Percentiles rank a stretch among this genome's conserved stretches.
Conservation (phyloP, 2,329 filamentous ascomycete genomes). For the Aspergillus fijiensis region DNA sequence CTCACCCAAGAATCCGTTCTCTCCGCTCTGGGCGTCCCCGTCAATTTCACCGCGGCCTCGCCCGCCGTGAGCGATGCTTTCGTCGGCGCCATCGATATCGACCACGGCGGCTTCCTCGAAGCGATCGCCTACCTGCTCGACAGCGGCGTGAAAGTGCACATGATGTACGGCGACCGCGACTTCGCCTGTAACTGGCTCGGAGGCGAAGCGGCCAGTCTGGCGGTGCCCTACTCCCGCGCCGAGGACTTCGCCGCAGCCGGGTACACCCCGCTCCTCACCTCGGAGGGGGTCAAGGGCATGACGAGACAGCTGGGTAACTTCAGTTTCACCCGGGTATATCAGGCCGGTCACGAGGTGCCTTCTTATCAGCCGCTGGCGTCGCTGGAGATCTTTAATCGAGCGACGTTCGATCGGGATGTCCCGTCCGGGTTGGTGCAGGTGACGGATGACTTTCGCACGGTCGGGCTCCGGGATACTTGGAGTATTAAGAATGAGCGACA, state of each 20-base stretch:
- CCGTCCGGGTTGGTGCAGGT: background rate
- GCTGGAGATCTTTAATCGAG: conserved; percentile 6
- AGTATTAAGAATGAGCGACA: background rate
- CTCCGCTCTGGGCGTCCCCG: conserved; percentile 54
- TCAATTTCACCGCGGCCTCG: conserved; percentile 53
- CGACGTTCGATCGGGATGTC: conserved; percentile 1
- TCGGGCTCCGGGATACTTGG: background rate
- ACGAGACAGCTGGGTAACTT: conserved; percentile 35
- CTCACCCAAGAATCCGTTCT: conserved; percentile 56
- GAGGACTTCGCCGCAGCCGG: conserved; percentile 23
- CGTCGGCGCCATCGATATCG: conserved; percentile 37
- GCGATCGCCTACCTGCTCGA: conserved; percentile 49
- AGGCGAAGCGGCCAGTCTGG: conserved; percentile 50
- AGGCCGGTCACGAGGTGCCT: conserved; percentile 54
- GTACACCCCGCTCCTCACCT: conserved; percentile 30
- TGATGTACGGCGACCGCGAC: conserved; percentile 57
- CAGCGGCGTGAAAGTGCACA: conserved; percentile 52
- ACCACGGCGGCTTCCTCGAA: conserved; percentile 18
- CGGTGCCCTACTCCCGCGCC: conserved; percentile 44
- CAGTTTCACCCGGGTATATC: conserved; percentile 38
- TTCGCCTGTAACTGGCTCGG: conserved; percentile 56
- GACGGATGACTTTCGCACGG: background rate
- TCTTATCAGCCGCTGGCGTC: conserved; percentile 45
- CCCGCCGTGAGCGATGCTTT: conserved; percentile 47
- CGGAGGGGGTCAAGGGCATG: conserved; percentile 27